phyloP scores from a whole-genome alignment of 305 asterid species.

The Coffea humblotiana region DNA sequence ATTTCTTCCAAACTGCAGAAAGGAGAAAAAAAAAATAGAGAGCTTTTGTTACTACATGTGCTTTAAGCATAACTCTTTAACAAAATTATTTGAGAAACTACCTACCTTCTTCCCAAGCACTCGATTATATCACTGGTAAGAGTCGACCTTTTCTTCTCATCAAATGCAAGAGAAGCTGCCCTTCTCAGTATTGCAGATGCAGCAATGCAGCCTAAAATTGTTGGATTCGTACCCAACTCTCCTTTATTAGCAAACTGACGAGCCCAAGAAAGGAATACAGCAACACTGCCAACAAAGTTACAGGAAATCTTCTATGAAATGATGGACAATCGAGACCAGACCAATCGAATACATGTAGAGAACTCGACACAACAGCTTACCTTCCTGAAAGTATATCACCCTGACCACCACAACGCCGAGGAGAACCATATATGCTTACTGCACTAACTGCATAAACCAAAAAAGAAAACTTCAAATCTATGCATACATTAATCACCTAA shows the following conservation, averaged over 20 bases:
- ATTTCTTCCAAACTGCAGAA: conserved; percentile 72
- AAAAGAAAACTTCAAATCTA: conserved; percentile 9
- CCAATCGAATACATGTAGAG: background rate
- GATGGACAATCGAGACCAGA: background rate
- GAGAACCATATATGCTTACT: conserved; percentile 77
- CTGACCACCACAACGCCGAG: conserved; percentile 99
- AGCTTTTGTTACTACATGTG: background rate
- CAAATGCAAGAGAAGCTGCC: conserved; percentile 78
- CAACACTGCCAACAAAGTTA: conserved; percentile 48
- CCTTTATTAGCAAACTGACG: conserved; percentile 43
- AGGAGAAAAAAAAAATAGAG: background rate
- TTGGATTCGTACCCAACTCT: conserved; percentile 45
- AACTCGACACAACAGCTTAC: conserved; percentile 27
- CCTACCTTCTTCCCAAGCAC: conserved; percentile 74
- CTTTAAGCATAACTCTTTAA: background rate
- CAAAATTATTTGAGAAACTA: background rate
- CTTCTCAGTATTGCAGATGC: conserved; percentile 72
- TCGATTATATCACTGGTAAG: conserved; percentile 81
- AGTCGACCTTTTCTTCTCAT: conserved; percentile 72
- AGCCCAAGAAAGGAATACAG: conserved; percentile 91
- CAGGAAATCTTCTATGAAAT: background rate
- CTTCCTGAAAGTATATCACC: conserved; percentile 98
- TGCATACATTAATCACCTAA: background rate
- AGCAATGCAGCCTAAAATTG: conserved; percentile 72
- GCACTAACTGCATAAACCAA: conserved; percentile 47